Base-by-base conservation (phyloP, 495 filamentous ascomycete genomes). In the Acidiella bohemica region DNA sequence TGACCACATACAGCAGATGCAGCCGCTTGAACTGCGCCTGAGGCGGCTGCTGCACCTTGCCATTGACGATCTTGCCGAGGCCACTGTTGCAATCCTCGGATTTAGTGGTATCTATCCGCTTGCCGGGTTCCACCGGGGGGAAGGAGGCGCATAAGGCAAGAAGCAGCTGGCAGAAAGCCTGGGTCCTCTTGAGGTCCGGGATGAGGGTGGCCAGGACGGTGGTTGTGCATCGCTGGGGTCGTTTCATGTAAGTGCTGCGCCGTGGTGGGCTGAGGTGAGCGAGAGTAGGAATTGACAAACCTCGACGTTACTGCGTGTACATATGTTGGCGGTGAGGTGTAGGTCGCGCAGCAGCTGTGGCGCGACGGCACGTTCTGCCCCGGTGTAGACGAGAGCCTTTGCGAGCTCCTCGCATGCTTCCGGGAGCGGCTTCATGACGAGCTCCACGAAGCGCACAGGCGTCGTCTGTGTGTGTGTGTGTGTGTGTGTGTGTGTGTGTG, bases 21-120 rank as follows among this genome's bases (percentile, higher is more conserved):
- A 46, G 36, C 4, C 44, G 44, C 23, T 41, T 46, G 29, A 34
- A 41, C 16, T 18, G 17, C 16, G 44, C 36, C 21, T 46, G 27
- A 19, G 44, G 44, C 3, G 44, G 44, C 24, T 46, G 36, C 30
- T 41, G 36, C 20, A 41, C 23, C 18, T 36, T 46, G 21, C 44
- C 44, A n/a, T 35, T 22, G 21, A 40, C 17, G 28, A 14, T 41
- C 19, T 29, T 40, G 7, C 44, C 44, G 2, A 46, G 31, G 9
- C 44, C 44, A 14, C 21, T 27, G 18, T 36, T 46, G 6, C 17
- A 21, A 22, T 46, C 44, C 2, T 32, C 25, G 3, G 36, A 13
- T 30, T 33, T 33, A 2, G 36, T 41, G 14, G 44, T 46, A 19
- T 41, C 44, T 7, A 32, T 14, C 9, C 42, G 36, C 11, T 30